Evolutionary conservation across 805 yeast species (phyloP).

Genomic region (Candida maltosa): DNA sequence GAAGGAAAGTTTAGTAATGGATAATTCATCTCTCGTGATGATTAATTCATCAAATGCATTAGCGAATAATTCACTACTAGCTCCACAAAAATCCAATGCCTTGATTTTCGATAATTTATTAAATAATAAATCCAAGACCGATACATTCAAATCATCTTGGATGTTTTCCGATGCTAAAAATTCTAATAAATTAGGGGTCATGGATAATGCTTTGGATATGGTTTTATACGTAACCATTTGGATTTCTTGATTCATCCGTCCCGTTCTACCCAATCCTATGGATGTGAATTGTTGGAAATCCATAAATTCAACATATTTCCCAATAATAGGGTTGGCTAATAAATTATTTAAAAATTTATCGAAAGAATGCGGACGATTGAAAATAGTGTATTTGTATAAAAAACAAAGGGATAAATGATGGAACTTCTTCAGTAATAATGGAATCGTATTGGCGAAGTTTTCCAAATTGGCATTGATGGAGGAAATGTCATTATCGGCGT

Average conservation of each 20-base stretch:
- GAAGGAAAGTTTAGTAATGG: conserved; percentile 55
- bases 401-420: conserved; percentile 56
- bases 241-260: conserved; percentile 84
- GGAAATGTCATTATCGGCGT: conserved; percentile 50
- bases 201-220: conserved; percentile 55
- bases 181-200: conserved; percentile 69
- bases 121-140: conserved; percentile 55
- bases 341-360: conserved; percentile 62
- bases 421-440: conserved; percentile 56
- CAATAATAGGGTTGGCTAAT: conserved; percentile 41
- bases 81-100: conserved; percentile 86
- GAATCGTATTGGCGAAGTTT: conserved; percentile 48
- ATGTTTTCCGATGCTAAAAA: conserved; percentile 83
- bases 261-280: conserved; percentile 85
- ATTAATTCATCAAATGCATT: conserved; percentile 48
- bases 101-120: conserved; percentile 53
- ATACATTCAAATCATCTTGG: conserved; percentile 70
- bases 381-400: conserved; percentile 63
- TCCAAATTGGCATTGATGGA: conserved; percentile 51
- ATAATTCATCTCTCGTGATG: conserved; percentile 16
- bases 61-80: conserved; percentile 63
- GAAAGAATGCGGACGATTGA: conserved; percentile 79
- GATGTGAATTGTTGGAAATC: conserved; percentile 89
- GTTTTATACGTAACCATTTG: conserved; percentile 84
- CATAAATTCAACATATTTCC: conserved; percentile 65